Percentiles rank a stretch among this genome's conserved stretches.
phyloP scores from a whole-genome alignment of 345 rosid genomes.

The Eucalyptus rudis region DNA sequence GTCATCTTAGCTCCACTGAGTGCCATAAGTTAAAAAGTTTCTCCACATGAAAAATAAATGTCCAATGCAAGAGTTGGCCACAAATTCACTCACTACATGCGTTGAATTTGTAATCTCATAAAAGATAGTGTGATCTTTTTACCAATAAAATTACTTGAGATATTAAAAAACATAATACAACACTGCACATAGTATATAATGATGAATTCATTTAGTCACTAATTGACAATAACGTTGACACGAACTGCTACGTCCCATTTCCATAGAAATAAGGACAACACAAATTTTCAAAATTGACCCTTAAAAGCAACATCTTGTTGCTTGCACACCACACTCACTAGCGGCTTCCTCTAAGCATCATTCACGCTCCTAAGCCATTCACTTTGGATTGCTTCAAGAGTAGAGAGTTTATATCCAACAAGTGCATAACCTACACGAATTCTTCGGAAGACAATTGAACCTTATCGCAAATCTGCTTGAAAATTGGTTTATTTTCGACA shows the following conservation, averaged over 20 bases:
- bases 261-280: too few relatives aligned
- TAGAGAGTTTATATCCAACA: neutral
- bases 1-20: neutral
- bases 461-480: neutral
- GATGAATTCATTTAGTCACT: neutral
- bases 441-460: neutral
- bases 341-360: neutral
- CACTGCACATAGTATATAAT: neutral
- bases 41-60: neutral
- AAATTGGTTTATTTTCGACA: neutral
- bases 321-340: neutral
- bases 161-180: too few relatives aligned
- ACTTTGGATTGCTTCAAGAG: neutral
- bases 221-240: too few relatives aligned
- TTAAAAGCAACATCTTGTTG: neutral
- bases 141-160: neutral
- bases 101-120: neutral
- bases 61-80: neutral
- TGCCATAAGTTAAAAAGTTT: neutral
- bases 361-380: neutral
- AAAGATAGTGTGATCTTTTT: neutral
- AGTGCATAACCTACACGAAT: neutral
- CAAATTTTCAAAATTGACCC: neutral
- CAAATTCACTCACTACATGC: neutral
- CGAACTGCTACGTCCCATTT: too few relatives aligned